Conservation (phyloP, 768 basidiomycete species). For the Cystofilobasidium ferigula region DNA sequence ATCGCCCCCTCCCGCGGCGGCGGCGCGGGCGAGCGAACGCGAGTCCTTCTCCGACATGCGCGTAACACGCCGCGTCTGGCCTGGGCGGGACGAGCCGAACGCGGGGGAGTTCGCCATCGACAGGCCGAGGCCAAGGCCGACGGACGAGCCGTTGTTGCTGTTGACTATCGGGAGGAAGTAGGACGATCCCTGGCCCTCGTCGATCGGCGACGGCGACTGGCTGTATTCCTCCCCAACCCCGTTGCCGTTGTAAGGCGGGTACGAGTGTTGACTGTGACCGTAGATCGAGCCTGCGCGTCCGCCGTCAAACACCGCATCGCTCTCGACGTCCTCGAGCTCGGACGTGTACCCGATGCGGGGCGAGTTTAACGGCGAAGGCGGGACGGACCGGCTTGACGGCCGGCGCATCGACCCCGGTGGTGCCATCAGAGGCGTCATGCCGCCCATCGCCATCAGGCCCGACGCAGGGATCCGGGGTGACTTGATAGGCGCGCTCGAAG, state of each 20-base stretch:
- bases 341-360: not conserved
- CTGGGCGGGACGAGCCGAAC: constrained; percentile 4
- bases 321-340: not conserved
- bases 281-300: not conserved
- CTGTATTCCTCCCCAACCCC: not conserved
- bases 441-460: not conserved
- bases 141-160: not conserved
- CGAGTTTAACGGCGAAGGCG: not conserved
- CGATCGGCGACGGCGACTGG: not conserved
- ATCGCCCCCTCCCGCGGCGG: not conserved
- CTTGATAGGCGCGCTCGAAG: not conserved
- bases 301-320: not conserved
- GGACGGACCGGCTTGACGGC: not conserved
- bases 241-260: not conserved
- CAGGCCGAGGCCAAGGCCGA: not conserved
- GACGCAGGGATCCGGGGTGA: constrained; percentile 5
- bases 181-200: not conserved
- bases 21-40: not conserved
- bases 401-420: not conserved
- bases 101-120: not conserved
- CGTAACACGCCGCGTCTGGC: constrained; percentile 11
- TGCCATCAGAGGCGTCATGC: constrained; percentile 9
- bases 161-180: not conserved
- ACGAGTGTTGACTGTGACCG: not conserved
- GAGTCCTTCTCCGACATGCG: constrained; percentile 8